These are phyloP conservation scores for Calonectria ilicicola DNA, from an alignment of 2,329 filamentous ascomycete genomes.

Conservation along the genomic window DNA sequence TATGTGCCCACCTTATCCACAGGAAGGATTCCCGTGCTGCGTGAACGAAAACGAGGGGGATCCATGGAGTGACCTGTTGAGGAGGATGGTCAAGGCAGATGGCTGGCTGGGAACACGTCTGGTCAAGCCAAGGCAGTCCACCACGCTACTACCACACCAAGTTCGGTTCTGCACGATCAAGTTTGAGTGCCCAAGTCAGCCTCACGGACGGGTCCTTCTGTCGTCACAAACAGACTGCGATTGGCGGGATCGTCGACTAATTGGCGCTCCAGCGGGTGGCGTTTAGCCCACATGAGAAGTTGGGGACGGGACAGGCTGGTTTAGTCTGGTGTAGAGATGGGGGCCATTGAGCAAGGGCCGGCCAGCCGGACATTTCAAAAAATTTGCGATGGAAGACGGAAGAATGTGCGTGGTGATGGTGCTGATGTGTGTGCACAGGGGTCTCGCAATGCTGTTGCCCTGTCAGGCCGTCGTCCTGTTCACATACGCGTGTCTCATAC, in stretches of 20 bases:
- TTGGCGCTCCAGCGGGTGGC: neutral
- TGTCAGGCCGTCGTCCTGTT: neutral
- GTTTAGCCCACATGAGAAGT: neutral
- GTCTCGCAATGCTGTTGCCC: neutral
- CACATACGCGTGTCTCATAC: neutral
- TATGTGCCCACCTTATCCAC: neutral
- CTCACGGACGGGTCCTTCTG: constrained; percentile 16
- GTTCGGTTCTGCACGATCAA: constrained; percentile 14
- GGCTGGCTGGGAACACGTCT: neutral
- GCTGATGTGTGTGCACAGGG: neutral
- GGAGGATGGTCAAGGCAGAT: neutral
- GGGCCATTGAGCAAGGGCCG: neutral
- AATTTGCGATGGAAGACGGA: neutral
- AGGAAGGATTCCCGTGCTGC: neutral
- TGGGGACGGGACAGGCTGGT: neutral
- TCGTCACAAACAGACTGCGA: constrained; percentile 26
- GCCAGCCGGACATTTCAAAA: neutral
- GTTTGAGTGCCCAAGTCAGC: constrained; percentile 15
- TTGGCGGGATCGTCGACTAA: constrained; percentile 24
- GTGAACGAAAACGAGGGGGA: neutral
- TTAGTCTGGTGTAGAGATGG: constrained; percentile 2
- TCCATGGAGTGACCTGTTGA: neutral
- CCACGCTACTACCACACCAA: neutral
- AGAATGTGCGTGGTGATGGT: neutral
- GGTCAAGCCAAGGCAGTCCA: neutral